Conservation (phyloP, 2,329 filamentous ascomycete genomes). For the Endoconidiophora laricicola region DNA sequence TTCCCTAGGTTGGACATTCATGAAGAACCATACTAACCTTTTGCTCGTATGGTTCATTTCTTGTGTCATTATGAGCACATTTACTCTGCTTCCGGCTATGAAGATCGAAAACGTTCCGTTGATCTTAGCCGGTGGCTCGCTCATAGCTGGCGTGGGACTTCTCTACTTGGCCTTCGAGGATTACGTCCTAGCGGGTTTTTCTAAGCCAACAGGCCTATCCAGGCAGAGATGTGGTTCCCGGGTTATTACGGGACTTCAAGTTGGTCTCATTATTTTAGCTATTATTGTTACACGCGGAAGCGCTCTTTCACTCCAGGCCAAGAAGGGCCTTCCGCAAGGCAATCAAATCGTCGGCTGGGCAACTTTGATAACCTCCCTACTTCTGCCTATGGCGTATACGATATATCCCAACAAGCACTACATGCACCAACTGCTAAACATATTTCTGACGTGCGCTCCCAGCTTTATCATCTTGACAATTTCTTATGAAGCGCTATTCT, state of each 20-base stretch:
- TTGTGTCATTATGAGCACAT: constrained; percentile 72
- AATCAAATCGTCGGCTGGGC: constrained; percentile 79
- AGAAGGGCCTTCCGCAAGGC: constrained; percentile 66
- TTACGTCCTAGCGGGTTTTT: constrained; percentile 31
- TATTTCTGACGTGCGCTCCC: constrained; percentile 85
- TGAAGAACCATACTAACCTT: constrained; percentile 47
- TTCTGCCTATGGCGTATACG: constrained; percentile 67
- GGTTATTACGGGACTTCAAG: constrained; percentile 49
- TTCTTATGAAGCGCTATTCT: constrained; percentile 93
- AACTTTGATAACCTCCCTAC: constrained; percentile 56
- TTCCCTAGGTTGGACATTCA: constrained; percentile 55
- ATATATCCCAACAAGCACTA: constrained; percentile 73
- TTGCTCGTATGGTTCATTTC: constrained; percentile 57
- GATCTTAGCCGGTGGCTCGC: constrained; percentile 56
- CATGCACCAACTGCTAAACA: constrained; percentile 70
- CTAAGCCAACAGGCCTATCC: constrained; percentile 15
- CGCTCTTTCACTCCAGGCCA: constrained; percentile 69
- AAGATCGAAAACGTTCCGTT: constrained; percentile 63
- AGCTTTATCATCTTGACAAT: constrained; percentile 93
- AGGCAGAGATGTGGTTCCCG: constrained; percentile 14
- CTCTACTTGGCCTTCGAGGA: constrained; percentile 71
- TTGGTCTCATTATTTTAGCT: constrained; percentile 64
- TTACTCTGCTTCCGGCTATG: constrained; percentile 74
- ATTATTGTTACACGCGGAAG: constrained; percentile 80
- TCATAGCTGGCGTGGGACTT: constrained; percentile 64